These are phyloP conservation scores for Backusella parvicylindrica DNA, from an alignment of 192 early-diverging fungal genomes.

Conservation along the genomic window DNA sequence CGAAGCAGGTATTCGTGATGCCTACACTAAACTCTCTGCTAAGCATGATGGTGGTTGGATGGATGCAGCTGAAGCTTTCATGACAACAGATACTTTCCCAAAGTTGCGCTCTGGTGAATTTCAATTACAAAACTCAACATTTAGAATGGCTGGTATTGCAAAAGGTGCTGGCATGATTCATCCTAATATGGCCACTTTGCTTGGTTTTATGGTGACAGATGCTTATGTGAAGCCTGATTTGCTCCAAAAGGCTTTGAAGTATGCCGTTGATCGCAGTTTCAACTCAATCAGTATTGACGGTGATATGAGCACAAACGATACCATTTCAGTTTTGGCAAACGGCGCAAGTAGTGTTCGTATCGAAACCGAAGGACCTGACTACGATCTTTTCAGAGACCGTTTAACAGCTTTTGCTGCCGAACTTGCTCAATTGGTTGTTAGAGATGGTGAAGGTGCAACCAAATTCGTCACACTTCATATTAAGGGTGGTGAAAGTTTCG, in stretches of 20 bases:
- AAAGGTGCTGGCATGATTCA: conserved; percentile 99
- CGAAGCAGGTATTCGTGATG: conserved; percentile 56
- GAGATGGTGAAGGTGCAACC: conserved; percentile 97
- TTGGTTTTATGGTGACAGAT: conserved; percentile 88
- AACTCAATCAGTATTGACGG: conserved; percentile 95
- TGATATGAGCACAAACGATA: conserved; percentile 97
- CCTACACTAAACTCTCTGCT: conserved; percentile 34
- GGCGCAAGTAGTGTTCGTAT: conserved; percentile 53
- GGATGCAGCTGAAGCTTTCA: conserved; percentile 78
- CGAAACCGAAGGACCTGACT: conserved; percentile 52
- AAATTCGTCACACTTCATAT: conserved; percentile 94
- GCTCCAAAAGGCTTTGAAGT: conserved; percentile 67
- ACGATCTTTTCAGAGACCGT: conserved; percentile 60
- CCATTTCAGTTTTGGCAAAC: conserved; percentile 87
- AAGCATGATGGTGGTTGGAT: conserved; percentile 73
- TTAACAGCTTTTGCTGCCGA: conserved; percentile 84
- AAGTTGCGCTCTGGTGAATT: conserved; percentile 73
- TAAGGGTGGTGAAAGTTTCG: conserved; percentile 68
- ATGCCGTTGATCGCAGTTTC: conserved; percentile 89
- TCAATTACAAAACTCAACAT: conserved; percentile 43
- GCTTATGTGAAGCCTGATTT: conserved; percentile 56
- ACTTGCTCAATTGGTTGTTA: conserved; percentile 84
- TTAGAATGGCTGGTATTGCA: conserved; percentile 89
- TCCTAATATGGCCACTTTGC: conserved; percentile 96
- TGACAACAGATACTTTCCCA: conserved; percentile 99